Base-by-base conservation (phyloP, 805 yeast genomes). In the Cyberlindnera xylosilytica region DNA sequence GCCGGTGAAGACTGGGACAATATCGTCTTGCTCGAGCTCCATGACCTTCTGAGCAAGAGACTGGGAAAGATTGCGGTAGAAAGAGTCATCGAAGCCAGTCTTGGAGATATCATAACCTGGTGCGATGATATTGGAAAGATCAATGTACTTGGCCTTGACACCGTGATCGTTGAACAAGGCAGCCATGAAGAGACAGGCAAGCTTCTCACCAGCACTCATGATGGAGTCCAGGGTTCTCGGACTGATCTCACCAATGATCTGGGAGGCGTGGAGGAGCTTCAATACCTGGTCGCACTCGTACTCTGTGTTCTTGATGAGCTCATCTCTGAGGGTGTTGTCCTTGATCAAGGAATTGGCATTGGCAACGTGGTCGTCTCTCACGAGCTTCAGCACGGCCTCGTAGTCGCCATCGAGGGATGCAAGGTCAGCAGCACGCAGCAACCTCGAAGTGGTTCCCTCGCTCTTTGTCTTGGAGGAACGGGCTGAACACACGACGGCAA, bases 401-500 rank as follows among this genome's bases (percentile, higher is more conserved):
- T 75, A 88, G 48, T 81, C 82, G 12, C 72, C 71, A 49, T 78
- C 79, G 42, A 78, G 74, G 1, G 80, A 65, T 1, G 91, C 87
- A 32, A 76, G 57, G 45, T 90, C 97, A 15, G 97, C 91, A n/a
- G 97, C 87, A 33, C 73, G 65, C 31, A 93, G 64, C 19, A 93
- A 71, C 51, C 98, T 69, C 3, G 95, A 84, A 5, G 99, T 93
- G 34, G 99, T 93, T 39, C 99, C 99, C 62, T 91, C 97, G 18
- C 87, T 79, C 61, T 93, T 93, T 30, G 96, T 84, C 48, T 85
- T 76, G 1, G 96, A 81, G 12, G 97, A 87, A 52, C 99, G 76
- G 3, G 99, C 99, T 26, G 95, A 85, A 63, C 99, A 93, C 3
- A 93, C 99, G 19, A 91, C 95, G 2, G 95, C 97, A 13, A 90